These are phyloP conservation scores for Drechslerella coelobrocha DNA, from an alignment of 2,329 filamentous ascomycete species.

Conservation along the genomic window DNA sequence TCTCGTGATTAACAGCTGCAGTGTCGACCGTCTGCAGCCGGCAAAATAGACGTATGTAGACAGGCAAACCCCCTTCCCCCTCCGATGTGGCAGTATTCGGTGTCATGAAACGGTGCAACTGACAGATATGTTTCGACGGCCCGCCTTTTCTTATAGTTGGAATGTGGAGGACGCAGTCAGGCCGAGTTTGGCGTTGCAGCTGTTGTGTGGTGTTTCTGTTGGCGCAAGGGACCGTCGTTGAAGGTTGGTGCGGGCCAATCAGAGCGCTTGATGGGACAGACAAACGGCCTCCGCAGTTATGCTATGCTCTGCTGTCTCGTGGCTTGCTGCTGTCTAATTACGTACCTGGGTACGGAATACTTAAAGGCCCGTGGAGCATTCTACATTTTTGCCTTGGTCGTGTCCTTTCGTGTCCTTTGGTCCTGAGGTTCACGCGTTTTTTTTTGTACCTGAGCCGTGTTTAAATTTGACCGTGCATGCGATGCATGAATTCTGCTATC, in stretches of 20 bases:
- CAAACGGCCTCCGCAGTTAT: too few relatives aligned
- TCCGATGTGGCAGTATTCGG: neutral
- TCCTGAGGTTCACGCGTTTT: too few relatives aligned
- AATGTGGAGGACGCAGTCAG: neutral
- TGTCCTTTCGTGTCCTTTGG: too few relatives aligned
- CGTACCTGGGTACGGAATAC: neutral
- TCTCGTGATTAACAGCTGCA: neutral
- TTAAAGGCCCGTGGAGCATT: too few relatives aligned
- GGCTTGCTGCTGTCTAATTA: neutral
- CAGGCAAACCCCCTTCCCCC: too few relatives aligned
- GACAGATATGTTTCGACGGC: neutral
- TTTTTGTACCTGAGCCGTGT: too few relatives aligned
- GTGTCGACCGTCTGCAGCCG: neutral
- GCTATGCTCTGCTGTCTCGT: too few relatives aligned
- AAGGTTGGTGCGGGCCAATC: conserved; percentile 36
- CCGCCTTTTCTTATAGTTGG: conserved; percentile 15
- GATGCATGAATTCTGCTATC: too few relatives aligned
- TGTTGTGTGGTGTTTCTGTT: conserved; percentile 29
- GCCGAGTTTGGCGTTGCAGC: neutral
- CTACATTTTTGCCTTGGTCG: too few relatives aligned
- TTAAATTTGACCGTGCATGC: too few relatives aligned
- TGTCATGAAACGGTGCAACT: neutral
- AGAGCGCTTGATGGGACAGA: neutral
- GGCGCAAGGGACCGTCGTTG: conserved; percentile 12
- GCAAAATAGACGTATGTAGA: too few relatives aligned